Base-by-base conservation (phyloP, 305 asterid genomes). In the Salvia sclarea region DNA sequence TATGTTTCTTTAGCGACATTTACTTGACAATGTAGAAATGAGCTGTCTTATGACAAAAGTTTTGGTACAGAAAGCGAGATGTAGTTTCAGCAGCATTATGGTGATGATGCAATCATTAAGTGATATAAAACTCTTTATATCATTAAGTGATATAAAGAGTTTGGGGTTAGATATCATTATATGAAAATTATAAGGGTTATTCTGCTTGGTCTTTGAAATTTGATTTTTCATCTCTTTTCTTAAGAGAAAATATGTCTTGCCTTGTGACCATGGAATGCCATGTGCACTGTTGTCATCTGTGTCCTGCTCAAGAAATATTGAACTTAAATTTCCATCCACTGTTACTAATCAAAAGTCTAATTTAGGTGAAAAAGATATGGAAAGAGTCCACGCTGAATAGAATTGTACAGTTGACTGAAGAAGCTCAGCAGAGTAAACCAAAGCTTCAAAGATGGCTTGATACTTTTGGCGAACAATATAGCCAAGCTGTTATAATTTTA, bases 381-480 rank as follows among this genome's bases (percentile, higher is more conserved):
- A 95, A 91, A 74, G 99, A 95, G 54, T 95, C 99, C 0, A 89
- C 87, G 84, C 85, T 95, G 58, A 95, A 76, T 84, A 88, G 86
- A 81, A 95, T 95, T 43, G 94, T 95, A 78, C 93, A 88, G 71
- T 75, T 95, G 86, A 91, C 99, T 70, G 97, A 91, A 88, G 97
- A 89, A 78, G 99, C 99, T 66, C 99, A 95, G 70, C 82, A 79
- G 78, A 95, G 97, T 83, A 95, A 95, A 79, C 99, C 99, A 48
- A 89, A 76, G 82, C 98, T 95, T 72, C 96, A 95, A 72, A 84
- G 98, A 80, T 95, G 99, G 99, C 90, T 95, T 64, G 98, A 95
- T 72, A 88, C 77, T 53, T 95, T 95, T 82, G 99, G 98, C 52
- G 98, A 91, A 83, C 85, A 78, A 64, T 95, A 91, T 82, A 95